Base-by-base conservation (phyloP, 345 rosid species). In the Salix caprea region DNA sequence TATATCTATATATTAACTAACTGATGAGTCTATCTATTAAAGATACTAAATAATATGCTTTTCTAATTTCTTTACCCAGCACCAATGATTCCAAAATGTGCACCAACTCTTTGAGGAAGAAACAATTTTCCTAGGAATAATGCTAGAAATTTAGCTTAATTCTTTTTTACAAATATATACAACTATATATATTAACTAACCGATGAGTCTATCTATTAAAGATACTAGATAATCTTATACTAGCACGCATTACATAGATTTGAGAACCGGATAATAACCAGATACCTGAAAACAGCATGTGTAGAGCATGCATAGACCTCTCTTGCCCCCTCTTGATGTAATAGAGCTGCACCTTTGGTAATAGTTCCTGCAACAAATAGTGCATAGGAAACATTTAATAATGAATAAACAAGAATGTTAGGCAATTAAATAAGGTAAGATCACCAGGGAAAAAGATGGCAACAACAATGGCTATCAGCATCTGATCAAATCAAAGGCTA, bases 271-370 rank as follows among this genome's bases (percentile, higher is more conserved):
- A 64, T 76, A 34, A 13, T 46, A 79, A 79, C 67, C 66, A 77
- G 65, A 48, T 84, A 91, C 99, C 98, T 93, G 77, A 95, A 95
- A 74, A 95, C 98, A 72, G 99, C 98, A 85, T 95, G 98, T 24
- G 99, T 95, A 77, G 79, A 85, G 80, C 99, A 95, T 18, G 99
- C 99, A 73, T 93, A 93, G 42, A 95, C 99, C 88, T 93, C 99
- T 78, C 96, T 91, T 37, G 99, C 99, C 19, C 98, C 99, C 83
- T 91, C 99, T 83, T 95, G 96, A 85, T 95, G 99, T 71, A 95
- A 87, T 62, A 95, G 83, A 81, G 94, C 98, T 65, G 99, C 99
- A 82, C 99, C 97, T 89, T 95, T 95, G 80, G 89, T 77, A 80
- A 93, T 95, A 65, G 99, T 95, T 78, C 99, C 97, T 95, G 79